Evolutionary conservation across 139 green algal genomes (phyloP), one percentile per base, ranked within the genome.

Genomic region (Chlamydomonas sp.): DNA sequence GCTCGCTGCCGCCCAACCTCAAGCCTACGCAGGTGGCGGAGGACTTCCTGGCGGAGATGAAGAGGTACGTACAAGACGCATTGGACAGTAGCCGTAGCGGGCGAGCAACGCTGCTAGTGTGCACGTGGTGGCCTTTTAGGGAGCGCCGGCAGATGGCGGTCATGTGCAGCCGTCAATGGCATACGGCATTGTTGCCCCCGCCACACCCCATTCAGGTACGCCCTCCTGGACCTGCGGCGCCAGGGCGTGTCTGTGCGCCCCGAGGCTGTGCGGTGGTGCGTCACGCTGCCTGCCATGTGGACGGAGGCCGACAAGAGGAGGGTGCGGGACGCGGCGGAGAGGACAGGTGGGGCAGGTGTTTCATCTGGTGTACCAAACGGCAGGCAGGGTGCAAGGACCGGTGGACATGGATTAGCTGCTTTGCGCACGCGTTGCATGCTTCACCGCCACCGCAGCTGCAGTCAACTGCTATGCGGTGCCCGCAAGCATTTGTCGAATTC

Each of bases 201-300:
- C 31, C 31, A 49, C 31, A 49, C 31, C 31, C 31, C 31, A 49
- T 16, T 67, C 2, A 66, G 77, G 80, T 66, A 85, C 67, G 67
- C 67, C 67, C 67, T 20, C 12, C 67, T 73, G 67, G 8, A 73
- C 69, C 69, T 2, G 6, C 68, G 15, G 1, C 31, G 1, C 9
- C 12, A 17, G 17, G 15, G 68, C 68, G 67, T 72, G 67, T 15
- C 17, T 17, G 17, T 74, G 15, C 5, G 15, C n/a, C 71, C 82
- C 14, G n/a, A 60, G 60, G 0, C 10, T 61, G 72, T 80, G 68
- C 15, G 17, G 4, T 87, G 83, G 83, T 87, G 83, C 71, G n/a
- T 87, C 73, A 87, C 73, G 3, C 31, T 87, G 5, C 83, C 83
- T 1, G 83, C 83, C 15, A 73, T 87, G 73, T 87, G 83, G 83